Conservation (phyloP, 1,284 basidiomycete genomes). For the Cryptococcus sp. region DNA sequence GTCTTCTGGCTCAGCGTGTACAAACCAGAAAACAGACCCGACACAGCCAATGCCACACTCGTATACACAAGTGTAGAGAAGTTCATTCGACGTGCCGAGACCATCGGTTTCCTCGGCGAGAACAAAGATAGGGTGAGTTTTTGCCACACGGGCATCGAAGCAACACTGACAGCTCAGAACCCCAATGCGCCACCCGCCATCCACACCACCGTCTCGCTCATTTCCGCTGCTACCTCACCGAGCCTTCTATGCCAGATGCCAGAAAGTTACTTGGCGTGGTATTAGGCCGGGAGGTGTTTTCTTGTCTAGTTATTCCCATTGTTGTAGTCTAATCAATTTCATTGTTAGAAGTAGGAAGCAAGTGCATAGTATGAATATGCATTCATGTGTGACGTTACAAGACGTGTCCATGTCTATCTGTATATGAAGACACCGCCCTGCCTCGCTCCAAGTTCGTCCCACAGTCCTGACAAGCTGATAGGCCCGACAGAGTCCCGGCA, state of each 20-base stretch:
- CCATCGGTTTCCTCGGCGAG: conserved; percentile 44
- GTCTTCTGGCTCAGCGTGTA: conserved; percentile 47
- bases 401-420: too few species aligned
- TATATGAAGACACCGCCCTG: too few species aligned
- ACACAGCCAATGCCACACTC: conserved; percentile 62
- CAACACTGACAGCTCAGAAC: conserved; percentile 7
- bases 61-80: conserved; percentile 72
- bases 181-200: conserved; percentile 42
- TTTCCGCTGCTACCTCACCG: conserved; percentile 58
- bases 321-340: background rate
- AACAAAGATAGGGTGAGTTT: conserved; percentile 57
- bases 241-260: conserved; percentile 57
- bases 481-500: too few species aligned
- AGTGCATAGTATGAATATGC: background rate
- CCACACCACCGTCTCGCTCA: conserved; percentile 78
- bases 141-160: background rate
- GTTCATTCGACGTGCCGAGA: conserved; percentile 56
- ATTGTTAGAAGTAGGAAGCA: background rate
- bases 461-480: too few species aligned
- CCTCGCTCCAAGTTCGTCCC: too few species aligned
- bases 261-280: conserved; percentile 79
- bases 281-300: conserved; percentile 49
- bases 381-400: background rate
- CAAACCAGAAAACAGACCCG: conserved; percentile 48
- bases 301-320: background rate